phyloP scores from a whole-genome alignment of 1,139 yeast species.

The Candida albicans region DNA sequence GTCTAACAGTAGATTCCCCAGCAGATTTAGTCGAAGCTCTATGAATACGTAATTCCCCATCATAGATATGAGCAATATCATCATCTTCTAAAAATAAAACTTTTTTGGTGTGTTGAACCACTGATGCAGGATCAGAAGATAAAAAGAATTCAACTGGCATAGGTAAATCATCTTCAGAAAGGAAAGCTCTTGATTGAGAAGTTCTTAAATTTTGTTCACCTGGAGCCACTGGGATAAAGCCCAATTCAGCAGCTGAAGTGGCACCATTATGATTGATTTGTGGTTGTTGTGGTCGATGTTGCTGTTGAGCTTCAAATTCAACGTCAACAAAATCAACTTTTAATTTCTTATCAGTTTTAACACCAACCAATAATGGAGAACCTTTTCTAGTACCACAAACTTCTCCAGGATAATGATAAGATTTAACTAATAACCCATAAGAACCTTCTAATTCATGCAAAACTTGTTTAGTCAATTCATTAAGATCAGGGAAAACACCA shows the following conservation, averaged over 20 bases:
- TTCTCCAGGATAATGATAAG: conserved; percentile 92
- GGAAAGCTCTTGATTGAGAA: conserved; percentile 89
- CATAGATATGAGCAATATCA: conserved; percentile 97
- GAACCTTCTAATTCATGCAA: conserved; percentile 95
- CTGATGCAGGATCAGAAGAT: conserved; percentile 98
- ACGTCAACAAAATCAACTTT: conserved; percentile 98
- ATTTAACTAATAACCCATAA: conserved; percentile 91
- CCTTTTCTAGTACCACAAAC: conserved; percentile 98
- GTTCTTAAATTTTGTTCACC: conserved; percentile 66
- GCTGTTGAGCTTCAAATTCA: conserved; percentile 71
- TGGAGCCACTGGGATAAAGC: conserved; percentile 40
- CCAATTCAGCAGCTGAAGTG: conserved; percentile 22
- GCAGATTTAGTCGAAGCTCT: conserved; percentile 82
- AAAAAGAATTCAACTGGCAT: conserved; percentile 95
- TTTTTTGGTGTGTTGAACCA: conserved; percentile 94
- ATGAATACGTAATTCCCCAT: conserved; percentile 97
- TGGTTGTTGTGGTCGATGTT: conserved; percentile 17
- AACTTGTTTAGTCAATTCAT: conserved; percentile 89
- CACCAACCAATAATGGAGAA: conserved; percentile 95
- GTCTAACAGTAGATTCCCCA: conserved; percentile 90
- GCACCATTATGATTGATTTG: conserved; percentile 10
- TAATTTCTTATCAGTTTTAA: conserved; percentile 89
- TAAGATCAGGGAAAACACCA: conserved; percentile 63
- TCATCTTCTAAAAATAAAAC: conserved; percentile 96
- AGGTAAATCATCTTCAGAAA: conserved; percentile 88